Evolutionary conservation across 2,329 filamentous ascomycete species (phyloP), one percentile per base, ranked within the genome.

Genomic region (Neonectria faginata): DNA sequence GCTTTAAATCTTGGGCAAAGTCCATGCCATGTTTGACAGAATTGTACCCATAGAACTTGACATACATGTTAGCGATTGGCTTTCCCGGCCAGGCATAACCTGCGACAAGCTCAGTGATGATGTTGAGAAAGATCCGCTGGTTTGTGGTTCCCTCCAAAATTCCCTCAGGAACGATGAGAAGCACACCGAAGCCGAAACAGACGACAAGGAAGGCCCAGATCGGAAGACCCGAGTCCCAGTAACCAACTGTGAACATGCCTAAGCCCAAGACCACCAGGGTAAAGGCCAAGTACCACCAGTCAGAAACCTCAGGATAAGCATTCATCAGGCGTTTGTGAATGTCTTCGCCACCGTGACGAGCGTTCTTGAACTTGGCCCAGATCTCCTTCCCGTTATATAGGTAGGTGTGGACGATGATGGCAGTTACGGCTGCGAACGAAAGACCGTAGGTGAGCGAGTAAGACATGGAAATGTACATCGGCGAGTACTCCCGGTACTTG

Each of bases 91-190:
- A 63, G 12, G 60, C 60, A n/a, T 63, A 63, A 4, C 55, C 60
- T 5, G 60, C 60, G 14, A 63, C 55, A 0, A 59, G 33, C 12
- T 63, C 55, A 1, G 60, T 63, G 41, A 63, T 63, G 36, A 63
- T 63, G 44, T 63, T 63, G 44, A 63, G 60, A n/a, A 63, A 63
- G 14, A 63, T 63, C 20, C 60, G 57, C 60, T 63, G 60, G 18
- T 63, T 63, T 10, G 60, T 63, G 0, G 60, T 63, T 44, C 60
- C 60, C 27, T 63, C 60, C 22, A 63, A 16, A 29, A 63, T 63
- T 31, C 60, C 60, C 25, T 63, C 60, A 3, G 60, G 60, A 1
- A 63, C 55, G 18, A 63, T 63, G 14, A 63, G 33, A 18, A 63
- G 25, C 9, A 63, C 55, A 0, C 60, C 60, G 7, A 63, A 63